Base-by-base conservation (phyloP, 176 grass and related monocot species). In the Panicum miliaceum region DNA sequence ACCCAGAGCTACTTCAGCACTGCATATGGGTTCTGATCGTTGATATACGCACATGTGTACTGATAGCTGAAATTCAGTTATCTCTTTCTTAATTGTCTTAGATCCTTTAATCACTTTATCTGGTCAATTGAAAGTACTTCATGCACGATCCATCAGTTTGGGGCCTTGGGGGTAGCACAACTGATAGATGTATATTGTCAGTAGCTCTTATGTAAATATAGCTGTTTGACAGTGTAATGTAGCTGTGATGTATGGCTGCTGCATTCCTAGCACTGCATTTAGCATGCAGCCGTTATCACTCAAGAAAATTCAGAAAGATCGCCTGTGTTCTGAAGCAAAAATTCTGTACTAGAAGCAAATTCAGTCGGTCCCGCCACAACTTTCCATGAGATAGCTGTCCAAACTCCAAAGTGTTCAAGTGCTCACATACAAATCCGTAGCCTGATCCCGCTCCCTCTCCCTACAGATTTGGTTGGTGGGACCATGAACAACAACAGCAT, bases 1-100 rank as follows among this genome's bases (percentile, higher is more conserved):
- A 81, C 81, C 63, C 37, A 45, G 26, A 88, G 72, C 22, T 93
- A 93, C 60, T 93, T 94, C 71, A 97, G 95, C 41, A 95, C 90
- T 23, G 95, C 89, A 5, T 98, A 98, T 68, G 66, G 71, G 15
- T 45, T 81, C 51, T 94, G 81, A 87, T 42, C 38, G n/a, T 29
- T 10, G n/a, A 6, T 65, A 51, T 38, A 43, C n/a, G 58, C 41
- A 37, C 9, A 35, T 62, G 22, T 14, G 14, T 77, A 35, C 23
- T 77, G 26, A 34, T 48, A 71, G 53, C 47, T 71, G 48, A 40
- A 54, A 73, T 82, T 41, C 78, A 73, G 68, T 64, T 76, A 45
- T 32, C 60, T 27, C 15, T 26, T 27, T 63, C 3, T 15, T 63
- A 6, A 6, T 46, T 26, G 6, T 59, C 20, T 8, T 74, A 38